Evolutionary conservation across 345 rosid species (phyloP), one percentile per base, ranked within the genome.

Genomic region (Lepidium didymum): DNA sequence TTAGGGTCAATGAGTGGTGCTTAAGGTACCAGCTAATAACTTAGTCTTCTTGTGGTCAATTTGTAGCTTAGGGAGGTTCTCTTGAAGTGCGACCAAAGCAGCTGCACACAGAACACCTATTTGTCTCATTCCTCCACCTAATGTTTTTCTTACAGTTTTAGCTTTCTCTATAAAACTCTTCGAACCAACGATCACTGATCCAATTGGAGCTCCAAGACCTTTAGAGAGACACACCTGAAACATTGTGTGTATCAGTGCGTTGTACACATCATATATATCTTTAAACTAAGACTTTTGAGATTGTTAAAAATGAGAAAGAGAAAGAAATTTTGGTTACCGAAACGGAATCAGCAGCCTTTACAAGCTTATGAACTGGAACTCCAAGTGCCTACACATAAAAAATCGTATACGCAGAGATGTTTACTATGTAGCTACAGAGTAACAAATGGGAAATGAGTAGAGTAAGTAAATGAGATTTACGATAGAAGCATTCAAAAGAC

Each of bases 51-150:
- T 86, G 80, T 91, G 99, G 81, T 94, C 97, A 13, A 49, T 67
- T 15, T 81, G 85, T 0, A 91, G 91, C 79, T 91, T 89, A 52
- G 69, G 71, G 11, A 85, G 70, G 57, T 81, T 87, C 34, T 94
- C 89, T 61, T 80, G 83, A 8, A 94, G 50, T 0, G 91, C 96
- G 21, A 91, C 86, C 46, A 87, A 77, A 33, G 91, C 95, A 25
- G 96, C 90, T 13, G 96, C 90, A 25, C 97, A 91, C 21, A 94
- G 78, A 62, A 89, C 62, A 1, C 99, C 99, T 6, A 86, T 54
- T 70, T 87, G 99, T 72, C 97, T 82, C 99, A 94, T 91, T 55
- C 97, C 97, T 25, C 99, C 99, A 37, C 97, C 99, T 67, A 91
- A 79, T 45, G 99, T 83, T 78, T 94, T 94, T 78, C 96, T 79